Base-by-base conservation (phyloP, 495 filamentous ascomycete genomes). In the Xylaria castorea region DNA sequence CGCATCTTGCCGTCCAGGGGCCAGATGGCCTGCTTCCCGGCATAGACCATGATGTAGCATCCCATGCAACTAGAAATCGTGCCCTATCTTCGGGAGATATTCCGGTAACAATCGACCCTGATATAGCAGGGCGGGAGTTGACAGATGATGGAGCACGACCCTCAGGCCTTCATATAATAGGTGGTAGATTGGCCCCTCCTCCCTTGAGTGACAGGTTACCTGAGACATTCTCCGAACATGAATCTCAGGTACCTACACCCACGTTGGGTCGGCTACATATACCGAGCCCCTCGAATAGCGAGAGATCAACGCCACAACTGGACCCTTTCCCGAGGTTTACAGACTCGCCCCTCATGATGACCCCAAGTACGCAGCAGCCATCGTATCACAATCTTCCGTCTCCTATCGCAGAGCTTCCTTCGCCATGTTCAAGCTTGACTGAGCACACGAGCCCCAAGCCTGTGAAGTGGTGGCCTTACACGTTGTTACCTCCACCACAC, bases 391-490 rank as follows among this genome's bases (percentile, higher is more conserved):
- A 77, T 16, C 79, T 84, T 12, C 82, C 82, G 16, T 66, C 77
- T 30, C 57, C 76, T 25, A 55, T 58, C 0, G 69, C 71, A 32
- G 81, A 83, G 18, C 77, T 67, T 32, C 73, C 70, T 9, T 71
- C 75, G 44, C 76, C 80, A 12, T 75, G 80, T 36, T 73, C 76
- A 9, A 71, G 65, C 1, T 57, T 83, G 38, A 83, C 86, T 25
- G 90, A 87, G 22, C 84, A 85, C n/a, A 84, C 88, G 64, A 75
- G 66, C 34, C 81, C 81, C 1, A 85, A 78, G 30, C 84, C 84
- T 11, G 80, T 88, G 50, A 83, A 77, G 20, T 93, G 92, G 90
- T 97, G 93, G 93, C 92, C 92, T 12, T 92, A 92, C 78, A 83
- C 79, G 27, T 40, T 91, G n/a, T 81, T 95, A 2, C 91, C 93